phyloP scores from a whole-genome alignment of 495 filamentous ascomycete species.

The Evernia prunastri region DNA sequence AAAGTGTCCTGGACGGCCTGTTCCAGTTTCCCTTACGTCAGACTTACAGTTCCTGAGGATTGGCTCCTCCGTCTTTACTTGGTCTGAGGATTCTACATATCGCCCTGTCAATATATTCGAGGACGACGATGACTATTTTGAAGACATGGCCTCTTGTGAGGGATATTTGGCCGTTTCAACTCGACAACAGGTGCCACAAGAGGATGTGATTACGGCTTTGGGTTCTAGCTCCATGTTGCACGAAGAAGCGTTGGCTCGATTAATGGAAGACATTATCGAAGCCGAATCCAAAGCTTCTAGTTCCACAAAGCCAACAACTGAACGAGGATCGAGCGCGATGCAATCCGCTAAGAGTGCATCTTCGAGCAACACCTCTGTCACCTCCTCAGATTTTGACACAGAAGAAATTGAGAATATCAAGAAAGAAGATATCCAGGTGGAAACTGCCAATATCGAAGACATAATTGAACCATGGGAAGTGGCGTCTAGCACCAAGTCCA shows the following conservation, averaged over 20 bases:
- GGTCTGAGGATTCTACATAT: conserved; percentile 1
- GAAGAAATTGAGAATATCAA: background rate
- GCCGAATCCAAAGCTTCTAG: conserved; percentile 6
- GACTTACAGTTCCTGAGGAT: conserved; percentile 4
- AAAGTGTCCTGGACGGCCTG: conserved; percentile 4
- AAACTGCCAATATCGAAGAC: background rate
- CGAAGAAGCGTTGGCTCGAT: conserved; percentile 1
- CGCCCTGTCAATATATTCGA: background rate
- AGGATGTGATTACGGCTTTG: background rate
- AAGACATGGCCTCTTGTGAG: conserved; percentile 5
- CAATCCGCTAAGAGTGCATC: background rate
- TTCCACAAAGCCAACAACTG: background rate
- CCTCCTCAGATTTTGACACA: background rate
- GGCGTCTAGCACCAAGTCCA: background rate
- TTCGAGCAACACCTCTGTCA: conserved; percentile 4
- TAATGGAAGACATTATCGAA: background rate
- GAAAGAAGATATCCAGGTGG: background rate
- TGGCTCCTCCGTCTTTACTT: background rate
- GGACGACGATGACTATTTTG: conserved; percentile 4
- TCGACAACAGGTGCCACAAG: conserved; percentile 2
- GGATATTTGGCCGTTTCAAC: conserved; percentile 1
- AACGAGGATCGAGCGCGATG: background rate
- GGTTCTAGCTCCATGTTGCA: background rate
- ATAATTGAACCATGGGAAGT: conserved; percentile 1
- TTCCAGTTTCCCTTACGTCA: conserved; percentile 3